phyloP scores from a whole-genome alignment of 164 flowering plant species.

The Taxillus chinensis region DNA sequence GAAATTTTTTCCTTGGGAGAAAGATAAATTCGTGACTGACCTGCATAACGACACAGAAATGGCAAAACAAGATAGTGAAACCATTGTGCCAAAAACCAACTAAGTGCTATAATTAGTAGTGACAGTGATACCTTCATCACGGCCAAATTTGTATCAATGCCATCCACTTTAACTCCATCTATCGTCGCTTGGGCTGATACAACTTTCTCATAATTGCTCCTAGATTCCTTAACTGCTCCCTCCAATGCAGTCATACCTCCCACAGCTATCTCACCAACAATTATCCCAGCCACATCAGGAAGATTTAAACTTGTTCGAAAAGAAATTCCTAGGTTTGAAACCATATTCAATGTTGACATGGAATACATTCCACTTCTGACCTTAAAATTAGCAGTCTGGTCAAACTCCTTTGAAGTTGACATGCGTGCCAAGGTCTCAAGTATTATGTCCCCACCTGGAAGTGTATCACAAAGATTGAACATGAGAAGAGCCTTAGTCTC shows the following conservation, averaged over 20 bases:
- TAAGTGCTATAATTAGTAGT: neutral
- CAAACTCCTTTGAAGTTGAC: slow-evolving; percentile 36
- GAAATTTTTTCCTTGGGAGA: neutral
- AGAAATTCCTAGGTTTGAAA: slow-evolving; percentile 59
- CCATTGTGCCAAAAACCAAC: neutral
- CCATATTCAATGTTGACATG: slow-evolving; percentile 47
- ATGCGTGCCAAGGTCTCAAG: slow-evolving; percentile 67
- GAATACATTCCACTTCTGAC: slow-evolving; percentile 48
- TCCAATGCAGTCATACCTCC: slow-evolving; percentile 68
- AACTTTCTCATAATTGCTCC: slow-evolving; percentile 56
- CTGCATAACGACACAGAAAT: neutral
- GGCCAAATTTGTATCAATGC: slow-evolving; percentile 87
- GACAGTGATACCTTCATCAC: slow-evolving; percentile 66
- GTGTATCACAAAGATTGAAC: slow-evolving; percentile 81
- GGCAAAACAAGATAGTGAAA: neutral
- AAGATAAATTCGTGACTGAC: neutral
- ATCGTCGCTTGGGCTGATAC: slow-evolving; percentile 77
- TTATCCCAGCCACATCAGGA: slow-evolving; percentile 30
- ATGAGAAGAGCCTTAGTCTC: slow-evolving; percentile 53
- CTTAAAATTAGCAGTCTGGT: slow-evolving; percentile 20
- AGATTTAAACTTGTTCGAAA: slow-evolving; percentile 37
- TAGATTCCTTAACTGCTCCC: slow-evolving; percentile 62
- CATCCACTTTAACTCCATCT: slow-evolving; percentile 92
- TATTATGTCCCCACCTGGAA: slow-evolving; percentile 93
- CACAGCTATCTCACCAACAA: slow-evolving; percentile 76